Conservation (phyloP, 176 grass and related monocot species). For the Pharus latifolius region DNA sequence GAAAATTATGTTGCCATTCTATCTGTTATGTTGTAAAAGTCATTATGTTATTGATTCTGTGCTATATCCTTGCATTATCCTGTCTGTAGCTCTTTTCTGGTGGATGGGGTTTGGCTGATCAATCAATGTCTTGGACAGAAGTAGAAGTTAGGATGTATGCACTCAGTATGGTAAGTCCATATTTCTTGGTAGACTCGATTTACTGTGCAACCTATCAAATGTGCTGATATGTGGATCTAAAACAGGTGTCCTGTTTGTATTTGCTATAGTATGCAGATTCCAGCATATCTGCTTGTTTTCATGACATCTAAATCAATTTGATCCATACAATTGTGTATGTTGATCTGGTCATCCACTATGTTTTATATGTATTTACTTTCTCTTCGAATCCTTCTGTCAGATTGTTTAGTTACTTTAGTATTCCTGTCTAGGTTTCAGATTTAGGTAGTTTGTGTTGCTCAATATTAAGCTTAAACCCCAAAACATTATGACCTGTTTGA, state of each 20-base stretch:
- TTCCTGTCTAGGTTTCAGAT: not conserved
- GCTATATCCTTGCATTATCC: not conserved
- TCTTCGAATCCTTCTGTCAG: no score
- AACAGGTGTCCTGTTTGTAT: no score
- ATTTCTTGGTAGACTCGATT: constrained; percentile 5
- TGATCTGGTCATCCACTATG: not conserved
- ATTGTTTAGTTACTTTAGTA: not conserved
- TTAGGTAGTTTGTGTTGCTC: not conserved
- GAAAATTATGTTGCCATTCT: not conserved
- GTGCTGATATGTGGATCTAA: not conserved
- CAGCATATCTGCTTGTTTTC: not conserved
- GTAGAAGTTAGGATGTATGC: constrained; percentile 88
- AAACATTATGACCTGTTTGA: not conserved
- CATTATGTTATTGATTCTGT: constrained; percentile 8
- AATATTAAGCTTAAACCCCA: not conserved
- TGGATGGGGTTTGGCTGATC: constrained; percentile 46
- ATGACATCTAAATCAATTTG: constrained; percentile 7
- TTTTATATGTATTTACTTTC: not conserved
- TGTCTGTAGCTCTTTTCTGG: constrained; percentile 58
- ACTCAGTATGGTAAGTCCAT: constrained; percentile 67
- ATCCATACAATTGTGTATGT: not conserved
- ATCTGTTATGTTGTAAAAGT: not conserved
- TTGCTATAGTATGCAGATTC: not conserved
- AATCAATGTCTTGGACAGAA: constrained; percentile 79
- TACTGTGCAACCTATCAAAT: not conserved